phyloP scores from a whole-genome alignment of 2,329 filamentous ascomycete species.

The Biscogniauxia sp. region DNA sequence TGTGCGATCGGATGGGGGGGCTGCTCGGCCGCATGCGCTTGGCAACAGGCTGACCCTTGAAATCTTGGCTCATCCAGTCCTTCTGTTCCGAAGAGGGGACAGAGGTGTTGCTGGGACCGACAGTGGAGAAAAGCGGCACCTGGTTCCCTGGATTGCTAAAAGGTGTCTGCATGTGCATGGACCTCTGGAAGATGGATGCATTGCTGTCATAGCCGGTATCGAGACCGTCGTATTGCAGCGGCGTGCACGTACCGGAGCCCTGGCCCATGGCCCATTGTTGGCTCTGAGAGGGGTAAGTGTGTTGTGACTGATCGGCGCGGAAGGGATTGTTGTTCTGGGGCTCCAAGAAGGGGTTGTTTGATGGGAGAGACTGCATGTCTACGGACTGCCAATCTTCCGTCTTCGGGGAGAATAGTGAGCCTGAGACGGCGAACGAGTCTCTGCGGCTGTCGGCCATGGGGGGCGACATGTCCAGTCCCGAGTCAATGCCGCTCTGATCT shows the following conservation, averaged over 20 bases:
- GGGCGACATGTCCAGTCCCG: slow-evolving; percentile 61
- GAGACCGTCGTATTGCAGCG: slow-evolving; percentile 68
- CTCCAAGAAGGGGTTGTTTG: slow-evolving; percentile 63
- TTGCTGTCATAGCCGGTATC: slow-evolving; percentile 53
- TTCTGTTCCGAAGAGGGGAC: slow-evolving; percentile 57
- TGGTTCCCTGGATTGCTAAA: slow-evolving; percentile 53
- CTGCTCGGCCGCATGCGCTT: slow-evolving; percentile 67
- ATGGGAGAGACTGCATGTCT: slow-evolving; percentile 62
- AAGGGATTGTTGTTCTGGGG: slow-evolving; percentile 64
- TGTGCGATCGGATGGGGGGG: slow-evolving; percentile 69
- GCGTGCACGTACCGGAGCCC: slow-evolving; percentile 69
- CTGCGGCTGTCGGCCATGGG: slow-evolving; percentile 61
- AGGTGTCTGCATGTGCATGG: slow-evolving; percentile 52
- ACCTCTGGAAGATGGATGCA: slow-evolving; percentile 51
- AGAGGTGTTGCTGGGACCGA: slow-evolving; percentile 46
- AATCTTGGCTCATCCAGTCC: slow-evolving; percentile 53
- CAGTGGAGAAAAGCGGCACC: slow-evolving; percentile 53
- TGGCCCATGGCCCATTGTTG: slow-evolving; percentile 63
- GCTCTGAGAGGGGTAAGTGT: slow-evolving; percentile 39
- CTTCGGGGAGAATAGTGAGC: slow-evolving; percentile 63
- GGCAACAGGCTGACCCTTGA: slow-evolving; percentile 49
- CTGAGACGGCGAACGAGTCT: slow-evolving; percentile 60
- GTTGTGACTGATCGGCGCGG: slow-evolving; percentile 55
- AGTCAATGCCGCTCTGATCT: slow-evolving; percentile 59
- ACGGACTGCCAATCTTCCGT: slow-evolving; percentile 62